phyloP scores from a whole-genome alignment of 2,329 filamentous ascomycete genomes.

The Magnaporthales sp. region DNA sequence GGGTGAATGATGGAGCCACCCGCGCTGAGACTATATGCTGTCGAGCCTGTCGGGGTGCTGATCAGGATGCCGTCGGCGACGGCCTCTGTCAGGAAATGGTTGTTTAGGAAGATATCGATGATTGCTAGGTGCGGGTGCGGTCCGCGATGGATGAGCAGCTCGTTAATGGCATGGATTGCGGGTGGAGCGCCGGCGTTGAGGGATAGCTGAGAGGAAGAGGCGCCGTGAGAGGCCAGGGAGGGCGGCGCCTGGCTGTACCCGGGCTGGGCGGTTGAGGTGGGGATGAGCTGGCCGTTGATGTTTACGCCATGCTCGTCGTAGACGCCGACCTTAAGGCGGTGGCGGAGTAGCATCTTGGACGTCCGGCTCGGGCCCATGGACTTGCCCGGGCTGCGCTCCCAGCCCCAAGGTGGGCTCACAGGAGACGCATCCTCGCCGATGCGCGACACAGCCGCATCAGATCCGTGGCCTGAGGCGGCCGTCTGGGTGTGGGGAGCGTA shows the following conservation, averaged over 20 bases:
- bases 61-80: conserved; percentile 94
- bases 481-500: conserved; percentile 30
- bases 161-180: conserved; percentile 73
- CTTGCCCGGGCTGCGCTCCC: conserved; percentile 70
- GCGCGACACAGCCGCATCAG: background rate
- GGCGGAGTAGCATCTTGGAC: conserved; percentile 76
- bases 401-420: conserved; percentile 30
- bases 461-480: conserved; percentile 19
- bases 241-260: conserved; percentile 21
- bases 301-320: conserved; percentile 60
- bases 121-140: conserved; percentile 83
- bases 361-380: conserved; percentile 67
- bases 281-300: conserved; percentile 44
- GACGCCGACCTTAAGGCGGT: conserved; percentile 78
- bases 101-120: conserved; percentile 84
- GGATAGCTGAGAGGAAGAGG: background rate
- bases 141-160: conserved; percentile 88
- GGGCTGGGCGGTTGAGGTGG: conserved; percentile 36
- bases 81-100: conserved; percentile 83
- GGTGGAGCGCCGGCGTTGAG: conserved; percentile 17
- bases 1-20: conserved; percentile 94
- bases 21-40: conserved; percentile 87
- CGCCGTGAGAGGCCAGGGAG: conserved; percentile 7
- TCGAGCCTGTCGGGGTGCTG: conserved; percentile 88
- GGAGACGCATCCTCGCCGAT: conserved; percentile 11